Conservation (phyloP, 2,329 filamentous ascomycete species). For the Cadophora malorum region DNA sequence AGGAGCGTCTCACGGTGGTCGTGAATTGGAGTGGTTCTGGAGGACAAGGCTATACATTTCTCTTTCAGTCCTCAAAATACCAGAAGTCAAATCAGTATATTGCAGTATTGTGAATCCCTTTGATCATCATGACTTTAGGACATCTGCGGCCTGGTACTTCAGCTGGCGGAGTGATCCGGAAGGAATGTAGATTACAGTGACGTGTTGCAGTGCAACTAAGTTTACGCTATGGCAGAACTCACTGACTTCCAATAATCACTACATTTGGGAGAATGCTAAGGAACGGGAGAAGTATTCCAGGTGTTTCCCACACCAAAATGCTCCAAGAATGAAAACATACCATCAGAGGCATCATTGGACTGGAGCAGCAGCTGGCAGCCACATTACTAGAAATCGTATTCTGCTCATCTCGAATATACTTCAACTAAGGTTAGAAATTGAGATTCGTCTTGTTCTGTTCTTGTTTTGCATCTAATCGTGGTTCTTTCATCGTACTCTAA, state of each 20-base stretch:
- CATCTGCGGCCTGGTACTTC: background rate
- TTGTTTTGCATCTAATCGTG: constrained; percentile 28
- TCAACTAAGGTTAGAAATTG: background rate
- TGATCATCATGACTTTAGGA: background rate
- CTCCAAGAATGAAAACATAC: no score
- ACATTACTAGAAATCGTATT: background rate
- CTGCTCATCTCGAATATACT: no score
- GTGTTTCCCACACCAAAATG: no score
- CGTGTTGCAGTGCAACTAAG: background rate
- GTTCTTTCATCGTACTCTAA: constrained; percentile 34
- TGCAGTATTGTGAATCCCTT: background rate
- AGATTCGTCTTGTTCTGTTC: constrained; percentile 2
- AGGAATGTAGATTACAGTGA: background rate
- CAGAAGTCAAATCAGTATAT: constrained; percentile 21
- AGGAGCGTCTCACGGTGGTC: constrained; percentile 5
- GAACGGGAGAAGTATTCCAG: no score
- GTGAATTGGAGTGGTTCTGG: constrained; percentile 6
- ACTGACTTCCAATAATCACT: background rate
- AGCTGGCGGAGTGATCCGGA: background rate
- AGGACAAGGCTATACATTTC: constrained; percentile 37
- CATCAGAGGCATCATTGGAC: background rate
- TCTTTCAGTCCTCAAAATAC: constrained; percentile 36
- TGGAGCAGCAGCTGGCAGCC: background rate
- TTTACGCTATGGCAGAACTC: background rate
- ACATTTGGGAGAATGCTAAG: background rate